These are phyloP conservation scores for Tubosaeta brunneosetosa DNA, from an alignment of 768 basidiomycete genomes.

Conservation along the genomic window DNA sequence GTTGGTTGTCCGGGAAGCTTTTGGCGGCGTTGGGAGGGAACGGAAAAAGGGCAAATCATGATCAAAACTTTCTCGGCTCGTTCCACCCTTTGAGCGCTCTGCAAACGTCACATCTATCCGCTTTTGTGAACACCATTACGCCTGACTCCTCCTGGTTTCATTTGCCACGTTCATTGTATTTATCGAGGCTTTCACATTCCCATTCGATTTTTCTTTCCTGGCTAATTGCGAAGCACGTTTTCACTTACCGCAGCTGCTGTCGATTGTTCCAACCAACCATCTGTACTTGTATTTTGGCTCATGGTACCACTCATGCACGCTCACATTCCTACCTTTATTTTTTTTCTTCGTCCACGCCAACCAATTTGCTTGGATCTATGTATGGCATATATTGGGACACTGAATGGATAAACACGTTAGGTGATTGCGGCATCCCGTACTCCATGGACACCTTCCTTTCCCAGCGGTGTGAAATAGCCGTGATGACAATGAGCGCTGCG, in stretches of 20 bases:
- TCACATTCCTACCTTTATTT: background rate
- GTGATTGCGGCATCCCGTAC: slow-evolving; percentile 1
- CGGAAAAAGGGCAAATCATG: slow-evolving; percentile 71
- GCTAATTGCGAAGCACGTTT: background rate
- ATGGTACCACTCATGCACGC: slow-evolving; percentile 9
- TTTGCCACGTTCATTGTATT: slow-evolving; percentile 13
- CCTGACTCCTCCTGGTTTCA: slow-evolving; percentile 3
- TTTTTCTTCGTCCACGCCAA: background rate
- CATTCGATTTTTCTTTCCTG: slow-evolving; percentile 6
- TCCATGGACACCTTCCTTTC: background rate
- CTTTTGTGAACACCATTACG: slow-evolving; percentile 9
- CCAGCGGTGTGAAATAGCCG: background rate
- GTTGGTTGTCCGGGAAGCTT: slow-evolving; percentile 89
- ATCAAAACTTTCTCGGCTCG: slow-evolving; percentile 1
- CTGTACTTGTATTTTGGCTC: slow-evolving; percentile 20
- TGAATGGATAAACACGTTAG: slow-evolving; percentile 4
- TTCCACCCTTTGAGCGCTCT: background rate
- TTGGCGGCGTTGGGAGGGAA: slow-evolving; percentile 82
- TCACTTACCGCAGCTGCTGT: background rate
- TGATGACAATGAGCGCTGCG: background rate
- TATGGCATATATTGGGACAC: slow-evolving; percentile 10
- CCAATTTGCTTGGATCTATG: slow-evolving; percentile 21
- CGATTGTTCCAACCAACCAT: slow-evolving; percentile 15
- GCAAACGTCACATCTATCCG: slow-evolving; percentile 15
- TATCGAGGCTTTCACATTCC: slow-evolving; percentile 8